These are phyloP conservation scores for Solanum pennellii DNA, from an alignment of 257 asterid genomes.

Conservation along the genomic window DNA sequence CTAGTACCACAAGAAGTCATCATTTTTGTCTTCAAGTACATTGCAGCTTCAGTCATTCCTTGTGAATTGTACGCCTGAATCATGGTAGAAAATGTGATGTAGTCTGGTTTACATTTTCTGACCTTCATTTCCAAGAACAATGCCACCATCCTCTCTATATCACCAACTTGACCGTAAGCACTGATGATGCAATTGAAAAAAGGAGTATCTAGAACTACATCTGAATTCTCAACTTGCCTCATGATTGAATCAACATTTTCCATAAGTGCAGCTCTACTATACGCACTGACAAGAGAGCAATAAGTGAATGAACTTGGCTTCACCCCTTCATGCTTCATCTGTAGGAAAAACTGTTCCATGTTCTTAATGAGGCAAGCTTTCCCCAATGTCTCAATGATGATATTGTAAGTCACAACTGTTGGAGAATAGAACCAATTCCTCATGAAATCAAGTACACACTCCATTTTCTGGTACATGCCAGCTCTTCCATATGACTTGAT, in stretches of 20 bases:
- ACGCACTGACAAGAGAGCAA: slow-evolving; percentile 63
- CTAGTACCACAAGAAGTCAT: not conserved
- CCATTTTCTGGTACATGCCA: slow-evolving; percentile 52
- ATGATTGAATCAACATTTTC: slow-evolving; percentile 51
- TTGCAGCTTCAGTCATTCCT: slow-evolving; percentile 64
- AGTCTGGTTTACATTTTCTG: slow-evolving; percentile 58
- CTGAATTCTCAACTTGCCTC: slow-evolving; percentile 74
- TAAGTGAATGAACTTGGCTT: slow-evolving; percentile 81
- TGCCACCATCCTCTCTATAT: slow-evolving; percentile 60
- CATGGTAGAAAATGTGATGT: slow-evolving; percentile 61
- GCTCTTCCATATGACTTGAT: slow-evolving; percentile 60
- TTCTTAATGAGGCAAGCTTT: slow-evolving; percentile 49
- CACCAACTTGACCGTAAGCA: slow-evolving; percentile 72
- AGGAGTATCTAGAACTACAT: slow-evolving; percentile 65
- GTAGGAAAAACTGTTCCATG: slow-evolving; percentile 72
- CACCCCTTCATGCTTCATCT: slow-evolving; percentile 76
- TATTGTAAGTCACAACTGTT: slow-evolving; percentile 64
- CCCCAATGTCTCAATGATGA: slow-evolving; percentile 65
- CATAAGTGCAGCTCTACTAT: slow-evolving; percentile 53
- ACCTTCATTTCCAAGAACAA: slow-evolving; percentile 53
- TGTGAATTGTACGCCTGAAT: slow-evolving; percentile 44
- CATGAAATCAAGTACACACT: slow-evolving; percentile 62
- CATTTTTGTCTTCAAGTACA: slow-evolving; percentile 42
- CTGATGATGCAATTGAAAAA: slow-evolving; percentile 68
- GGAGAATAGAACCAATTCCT: slow-evolving; percentile 64